These are phyloP conservation scores for Gentiana macrophylla DNA, from an alignment of 257 asterid genomes.

Conservation along the genomic window DNA sequence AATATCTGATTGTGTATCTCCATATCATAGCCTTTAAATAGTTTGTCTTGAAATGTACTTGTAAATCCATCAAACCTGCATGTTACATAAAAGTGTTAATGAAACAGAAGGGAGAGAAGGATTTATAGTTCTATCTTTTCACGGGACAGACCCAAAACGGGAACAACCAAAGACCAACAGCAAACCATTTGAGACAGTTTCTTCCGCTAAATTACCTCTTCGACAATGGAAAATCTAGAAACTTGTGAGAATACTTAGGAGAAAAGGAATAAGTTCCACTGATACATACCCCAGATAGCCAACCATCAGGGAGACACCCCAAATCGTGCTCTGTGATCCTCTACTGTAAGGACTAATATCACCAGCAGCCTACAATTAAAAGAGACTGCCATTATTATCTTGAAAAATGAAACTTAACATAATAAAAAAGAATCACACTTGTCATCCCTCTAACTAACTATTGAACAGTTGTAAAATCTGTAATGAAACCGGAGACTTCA, in stretches of 20 bases:
- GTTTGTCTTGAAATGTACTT: constrained; percentile 97
- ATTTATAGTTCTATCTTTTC: no score
- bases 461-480: not conserved
- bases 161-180: no score
- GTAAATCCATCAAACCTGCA: constrained; percentile 98
- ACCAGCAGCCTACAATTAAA: constrained; percentile 53
- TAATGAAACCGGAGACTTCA: not conserved
- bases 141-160: no score
- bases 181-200: no score
- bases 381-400: constrained; percentile 1
- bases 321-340: constrained; percentile 91
- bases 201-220: no score
- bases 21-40: constrained; percentile 95
- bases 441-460: not conserved
- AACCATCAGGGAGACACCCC: constrained; percentile 98
- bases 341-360: constrained; percentile 71
- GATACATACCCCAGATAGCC: constrained; percentile 93
- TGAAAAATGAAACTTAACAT: not conserved
- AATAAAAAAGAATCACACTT: not conserved
- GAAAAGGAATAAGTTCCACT: constrained; percentile 3
- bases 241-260: no score
- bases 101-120: no score
- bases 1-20: constrained; percentile 96
- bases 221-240: no score
- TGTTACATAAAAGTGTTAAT: constrained; percentile 9